phyloP scores from a whole-genome alignment of 495 filamentous ascomycete species.

The Neurospora sp. region DNA sequence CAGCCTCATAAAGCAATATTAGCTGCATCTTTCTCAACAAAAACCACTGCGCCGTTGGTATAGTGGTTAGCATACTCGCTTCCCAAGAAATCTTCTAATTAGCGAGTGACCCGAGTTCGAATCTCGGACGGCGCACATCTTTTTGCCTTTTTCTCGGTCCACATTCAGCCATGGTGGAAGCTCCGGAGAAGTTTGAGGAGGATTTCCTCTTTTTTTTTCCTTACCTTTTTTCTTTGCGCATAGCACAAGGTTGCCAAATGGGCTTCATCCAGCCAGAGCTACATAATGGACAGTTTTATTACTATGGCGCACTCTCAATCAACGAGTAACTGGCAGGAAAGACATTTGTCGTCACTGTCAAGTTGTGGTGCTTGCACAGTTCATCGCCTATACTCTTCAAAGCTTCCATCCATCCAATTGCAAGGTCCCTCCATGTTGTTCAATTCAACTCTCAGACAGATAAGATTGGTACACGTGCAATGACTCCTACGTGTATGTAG shows the following conservation, averaged over 20 bases:
- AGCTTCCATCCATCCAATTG: background rate
- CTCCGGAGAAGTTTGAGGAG: background rate
- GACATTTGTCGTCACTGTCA: background rate
- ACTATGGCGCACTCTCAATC: background rate
- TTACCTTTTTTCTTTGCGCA: background rate
- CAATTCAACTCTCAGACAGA: background rate
- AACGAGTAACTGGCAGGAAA: background rate
- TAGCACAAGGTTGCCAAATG: background rate
- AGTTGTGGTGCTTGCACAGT: background rate
- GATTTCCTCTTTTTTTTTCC: background rate
- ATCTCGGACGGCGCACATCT: background rate
- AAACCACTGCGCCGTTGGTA: background rate
- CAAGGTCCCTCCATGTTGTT: background rate
- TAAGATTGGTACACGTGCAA: background rate
- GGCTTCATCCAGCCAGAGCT: background rate
- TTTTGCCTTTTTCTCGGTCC: background rate
- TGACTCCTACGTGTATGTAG: background rate
- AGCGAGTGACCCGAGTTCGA: background rate
- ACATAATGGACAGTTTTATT: background rate
- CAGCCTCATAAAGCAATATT: background rate
- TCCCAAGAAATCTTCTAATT: background rate
- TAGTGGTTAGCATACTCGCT: background rate
- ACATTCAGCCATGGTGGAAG: background rate
- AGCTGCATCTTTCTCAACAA: background rate
- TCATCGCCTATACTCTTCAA: background rate